Evolutionary conservation across 2,329 filamentous ascomycete species (phyloP).

Genomic region (Alternaria triticimaculans): DNA sequence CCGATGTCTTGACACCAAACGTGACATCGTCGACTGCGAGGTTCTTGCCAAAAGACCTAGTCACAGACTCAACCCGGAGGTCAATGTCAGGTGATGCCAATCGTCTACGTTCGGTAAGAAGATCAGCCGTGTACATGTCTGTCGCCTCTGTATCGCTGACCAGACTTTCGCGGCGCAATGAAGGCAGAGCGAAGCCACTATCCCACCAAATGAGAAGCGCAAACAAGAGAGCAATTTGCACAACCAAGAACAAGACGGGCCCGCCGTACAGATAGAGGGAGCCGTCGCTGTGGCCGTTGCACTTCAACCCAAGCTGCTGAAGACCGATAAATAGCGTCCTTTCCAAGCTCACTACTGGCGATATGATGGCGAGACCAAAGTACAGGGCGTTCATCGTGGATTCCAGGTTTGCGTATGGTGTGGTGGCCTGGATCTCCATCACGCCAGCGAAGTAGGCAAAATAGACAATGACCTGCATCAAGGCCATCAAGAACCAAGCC

Average conservation of each 20-base stretch:
- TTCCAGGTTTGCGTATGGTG: constrained; percentile 25
- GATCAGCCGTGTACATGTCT: constrained; percentile 59
- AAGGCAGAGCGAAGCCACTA: constrained; percentile 69
- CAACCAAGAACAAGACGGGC: constrained; percentile 80
- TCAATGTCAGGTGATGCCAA: constrained; percentile 69
- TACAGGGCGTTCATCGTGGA: constrained; percentile 25
- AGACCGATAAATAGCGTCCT: constrained; percentile 77
- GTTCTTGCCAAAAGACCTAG: constrained; percentile 77
- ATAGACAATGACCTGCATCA: constrained; percentile 62
- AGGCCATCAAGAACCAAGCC: constrained; percentile 82
- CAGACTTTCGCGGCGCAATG: constrained; percentile 44
- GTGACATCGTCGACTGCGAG: constrained; percentile 84
- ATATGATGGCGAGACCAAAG: constrained; percentile 32
- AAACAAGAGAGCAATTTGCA: constrained; percentile 77
- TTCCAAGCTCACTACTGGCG: constrained; percentile 52
- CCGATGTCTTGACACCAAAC: constrained; percentile 78
- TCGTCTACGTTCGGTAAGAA: constrained; percentile 68
- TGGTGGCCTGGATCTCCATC: constrained; percentile 27
- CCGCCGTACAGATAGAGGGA: constrained; percentile 78
- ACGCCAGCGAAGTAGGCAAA: constrained; percentile 51
- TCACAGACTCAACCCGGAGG: constrained; percentile 78
- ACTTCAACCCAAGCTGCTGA: constrained; percentile 84
- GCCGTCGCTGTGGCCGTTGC: constrained; percentile 71
- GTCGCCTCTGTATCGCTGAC: constrained; percentile 53
- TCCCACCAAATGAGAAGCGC: constrained; percentile 79